A percentile compares a stretch with the other conserved stretches of the same genome.
These are phyloP conservation scores for Aspergillus biplanus DNA, from an alignment of 495 filamentous ascomycete species.

Conservation along the genomic window DNA sequence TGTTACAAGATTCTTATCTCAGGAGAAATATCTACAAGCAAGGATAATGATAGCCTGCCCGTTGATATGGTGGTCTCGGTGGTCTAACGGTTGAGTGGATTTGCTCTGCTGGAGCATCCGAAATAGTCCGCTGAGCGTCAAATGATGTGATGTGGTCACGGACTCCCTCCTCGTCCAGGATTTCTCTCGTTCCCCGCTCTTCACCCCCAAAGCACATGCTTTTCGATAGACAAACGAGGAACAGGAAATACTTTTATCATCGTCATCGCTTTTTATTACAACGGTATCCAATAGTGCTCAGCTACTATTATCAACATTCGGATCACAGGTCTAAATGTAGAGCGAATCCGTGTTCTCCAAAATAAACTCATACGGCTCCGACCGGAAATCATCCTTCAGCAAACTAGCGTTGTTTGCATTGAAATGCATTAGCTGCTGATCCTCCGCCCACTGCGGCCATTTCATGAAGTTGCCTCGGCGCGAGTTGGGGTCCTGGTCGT, in stretches of 20 bases:
- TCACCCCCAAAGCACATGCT: background rate
- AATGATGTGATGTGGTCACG: background rate
- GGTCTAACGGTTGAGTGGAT: too few species aligned
- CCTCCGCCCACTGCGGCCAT: conserved; percentile 66
- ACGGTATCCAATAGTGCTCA: background rate
- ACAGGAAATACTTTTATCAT: too few species aligned
- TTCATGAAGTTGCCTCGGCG: conserved; percentile 38
- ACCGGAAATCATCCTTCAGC: conserved; percentile 64
- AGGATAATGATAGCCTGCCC: too few species aligned
- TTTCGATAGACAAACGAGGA: background rate
- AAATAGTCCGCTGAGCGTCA: too few species aligned
- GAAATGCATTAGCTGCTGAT: conserved; percentile 61
- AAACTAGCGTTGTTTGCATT: conserved; percentile 45
- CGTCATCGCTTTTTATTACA: too few species aligned
- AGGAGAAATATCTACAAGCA: too few species aligned
- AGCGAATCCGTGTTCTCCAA: conserved; percentile 46
- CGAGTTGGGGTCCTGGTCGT: conserved; percentile 66
- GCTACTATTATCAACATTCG: background rate
- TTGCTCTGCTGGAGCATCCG: too few species aligned
- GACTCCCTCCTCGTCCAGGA: background rate
- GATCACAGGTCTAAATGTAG: conserved; percentile 46
- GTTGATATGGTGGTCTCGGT: too few species aligned
- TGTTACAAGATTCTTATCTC: too few species aligned
- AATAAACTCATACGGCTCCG: conserved; percentile 52
- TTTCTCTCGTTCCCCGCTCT: background rate